phyloP scores from a whole-genome alignment of 2,329 filamentous ascomycete species.

The Laburnicola sp. region DNA sequence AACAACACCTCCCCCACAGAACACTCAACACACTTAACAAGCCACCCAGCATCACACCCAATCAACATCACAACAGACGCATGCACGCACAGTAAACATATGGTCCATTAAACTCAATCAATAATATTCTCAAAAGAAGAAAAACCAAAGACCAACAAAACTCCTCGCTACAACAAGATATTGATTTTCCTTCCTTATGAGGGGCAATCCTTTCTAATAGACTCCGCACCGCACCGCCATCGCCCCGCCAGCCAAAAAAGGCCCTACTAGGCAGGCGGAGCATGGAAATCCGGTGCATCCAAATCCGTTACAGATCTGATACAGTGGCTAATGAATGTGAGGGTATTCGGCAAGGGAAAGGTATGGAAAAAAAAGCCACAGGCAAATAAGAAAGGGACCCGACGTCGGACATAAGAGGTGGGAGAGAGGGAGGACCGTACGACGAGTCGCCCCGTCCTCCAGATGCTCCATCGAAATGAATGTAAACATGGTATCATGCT shows the following conservation, averaged over 20 bases:
- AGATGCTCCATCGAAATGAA: not conserved
- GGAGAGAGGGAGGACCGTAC: constrained; percentile 1
- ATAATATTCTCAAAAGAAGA: too few relatives aligned
- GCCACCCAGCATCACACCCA: too few relatives aligned
- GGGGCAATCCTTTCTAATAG: constrained; percentile 43
- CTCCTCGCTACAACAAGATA: constrained; percentile 3
- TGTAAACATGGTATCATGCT: constrained; percentile 17
- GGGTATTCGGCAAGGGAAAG: constrained; percentile 21
- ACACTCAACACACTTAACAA: too few relatives aligned
- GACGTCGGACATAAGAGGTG: too few relatives aligned
- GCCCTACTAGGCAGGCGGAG: too few relatives aligned
- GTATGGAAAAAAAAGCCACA: constrained; percentile 19
- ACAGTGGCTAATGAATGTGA: constrained; percentile 37
- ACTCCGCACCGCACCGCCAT: constrained; percentile 18
- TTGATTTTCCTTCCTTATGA: constrained; percentile 41
- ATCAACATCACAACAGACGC: too few relatives aligned
- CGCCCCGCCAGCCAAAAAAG: constrained; percentile 25
- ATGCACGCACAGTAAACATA: too few relatives aligned
- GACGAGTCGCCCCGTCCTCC: constrained; percentile 7
- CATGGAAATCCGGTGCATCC: constrained; percentile 13
- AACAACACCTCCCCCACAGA: too few relatives aligned
- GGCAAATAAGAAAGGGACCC: constrained; percentile 12
- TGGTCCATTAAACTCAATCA: too few relatives aligned
- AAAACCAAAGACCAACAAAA: too few relatives aligned
- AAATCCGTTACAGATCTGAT: too few relatives aligned